phyloP scores from a whole-genome alignment of 805 yeast genomes.

The Yarrowia yakushimensis region DNA sequence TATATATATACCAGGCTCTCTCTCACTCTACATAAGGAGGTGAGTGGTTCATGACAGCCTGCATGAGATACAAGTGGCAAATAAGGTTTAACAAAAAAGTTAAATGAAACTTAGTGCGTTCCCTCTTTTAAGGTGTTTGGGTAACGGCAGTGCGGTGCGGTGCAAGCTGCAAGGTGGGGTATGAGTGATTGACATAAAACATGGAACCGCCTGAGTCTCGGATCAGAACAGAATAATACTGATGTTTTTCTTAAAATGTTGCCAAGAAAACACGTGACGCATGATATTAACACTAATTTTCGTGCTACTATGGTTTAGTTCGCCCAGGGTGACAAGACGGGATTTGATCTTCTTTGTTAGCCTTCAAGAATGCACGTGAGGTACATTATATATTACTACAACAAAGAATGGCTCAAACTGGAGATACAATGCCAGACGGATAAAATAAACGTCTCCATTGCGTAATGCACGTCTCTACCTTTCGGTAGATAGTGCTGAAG shows the following conservation, averaged over 20 bases:
- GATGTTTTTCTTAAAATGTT: not conserved
- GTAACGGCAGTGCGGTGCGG: conserved; percentile 15
- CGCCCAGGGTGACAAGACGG: conserved; percentile 2
- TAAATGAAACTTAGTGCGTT: not conserved
- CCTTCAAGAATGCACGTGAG: conserved; percentile 8
- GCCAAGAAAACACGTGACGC: not conserved
- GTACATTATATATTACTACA: not conserved
- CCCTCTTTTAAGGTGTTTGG: conserved; percentile 6
- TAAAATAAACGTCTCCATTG: not conserved
- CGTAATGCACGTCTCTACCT: not conserved
- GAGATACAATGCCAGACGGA: too few relatives aligned
- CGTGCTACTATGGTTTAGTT: not conserved
- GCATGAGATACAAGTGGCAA: conserved; percentile 21
- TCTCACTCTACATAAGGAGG: not conserved
- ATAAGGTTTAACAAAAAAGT: not conserved
- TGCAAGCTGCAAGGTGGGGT: conserved; percentile 8
- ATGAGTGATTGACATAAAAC: not conserved
- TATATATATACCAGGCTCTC: not conserved
- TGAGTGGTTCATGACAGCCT: not conserved
- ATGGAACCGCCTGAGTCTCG: not conserved
- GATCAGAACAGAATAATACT: too few relatives aligned
- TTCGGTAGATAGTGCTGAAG: not conserved
- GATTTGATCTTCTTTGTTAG: not conserved
- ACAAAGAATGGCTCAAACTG: not conserved
- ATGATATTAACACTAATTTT: not conserved